Evolutionary conservation across 768 basidiomycete species (phyloP), one percentile per base, ranked within the genome.

Genomic region (Lactarius akahatsu): DNA sequence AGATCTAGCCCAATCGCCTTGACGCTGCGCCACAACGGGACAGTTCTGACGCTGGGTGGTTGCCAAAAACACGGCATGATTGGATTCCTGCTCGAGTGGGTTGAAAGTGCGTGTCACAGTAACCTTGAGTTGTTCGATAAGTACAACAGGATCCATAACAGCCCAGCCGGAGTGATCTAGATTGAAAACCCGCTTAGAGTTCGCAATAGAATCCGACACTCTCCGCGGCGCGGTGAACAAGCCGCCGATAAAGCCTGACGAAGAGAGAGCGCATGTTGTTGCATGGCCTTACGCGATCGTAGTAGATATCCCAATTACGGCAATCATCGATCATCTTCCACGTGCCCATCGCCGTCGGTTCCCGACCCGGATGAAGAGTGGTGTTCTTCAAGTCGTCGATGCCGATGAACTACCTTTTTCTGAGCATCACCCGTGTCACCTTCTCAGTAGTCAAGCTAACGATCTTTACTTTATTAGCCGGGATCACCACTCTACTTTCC

Each of bases 401-500:
- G 18, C 28, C 55, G 55, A 56, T 67, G 58, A n/a, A 63, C 62
- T 38, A 28, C 40, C 23, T 66, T 16, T 23, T 50, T 20, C 56
- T 16, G 28, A 40, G 15, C 45, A 30, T 52, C 38, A 15, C 50
- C 36, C 28, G 56, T 59, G 30, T 67, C 52, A 18, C 63, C 23
- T 61, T 70, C 43, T 52, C 36, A 38, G 55, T 43, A 59, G 40
- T 68, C 9, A 59, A 64, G 28, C 40, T 60, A 32, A 47, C 68
- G n/a, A 59, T 71, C 30, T 70, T 61, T 50, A 36, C 63, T 38
- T 62, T 54, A 26, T 57, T 73, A 15, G 43, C 63, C 32, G 32
- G 45, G 38, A 59, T 71, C 38, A 67, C 72, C 58, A 41, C 57
- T 38, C 61, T 59, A 40, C 57, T 69, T 40, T 50, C 72, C 23